These are phyloP conservation scores for Lindgomyces ingoldianus DNA, from an alignment of 495 filamentous ascomycete species.

Conservation along the genomic window DNA sequence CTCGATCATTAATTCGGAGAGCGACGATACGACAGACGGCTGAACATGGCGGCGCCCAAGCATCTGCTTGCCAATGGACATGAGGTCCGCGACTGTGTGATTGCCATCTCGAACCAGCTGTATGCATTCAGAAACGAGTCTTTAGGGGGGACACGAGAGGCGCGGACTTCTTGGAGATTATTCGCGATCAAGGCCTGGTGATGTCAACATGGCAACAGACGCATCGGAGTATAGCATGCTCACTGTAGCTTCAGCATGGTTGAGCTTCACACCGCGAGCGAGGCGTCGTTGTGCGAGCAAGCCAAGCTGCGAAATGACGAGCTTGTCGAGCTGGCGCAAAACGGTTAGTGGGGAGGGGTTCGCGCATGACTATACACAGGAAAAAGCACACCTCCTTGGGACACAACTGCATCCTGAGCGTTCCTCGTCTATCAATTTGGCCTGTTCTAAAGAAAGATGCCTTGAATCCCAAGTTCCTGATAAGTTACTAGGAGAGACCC, in stretches of 20 bases:
- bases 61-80: slow-evolving; percentile 86
- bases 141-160: background rate
- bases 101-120: slow-evolving; percentile 94
- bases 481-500: background rate
- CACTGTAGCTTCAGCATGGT: slow-evolving; percentile 89
- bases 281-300: slow-evolving; percentile 85
- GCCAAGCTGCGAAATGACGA: slow-evolving; percentile 87
- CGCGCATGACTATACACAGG: background rate
- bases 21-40: slow-evolving; percentile 72
- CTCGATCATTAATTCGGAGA: slow-evolving; percentile 87
- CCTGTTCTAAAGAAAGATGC: background rate
- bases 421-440: background rate
- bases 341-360: slow-evolving; percentile 18
- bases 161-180: slow-evolving; percentile 78
- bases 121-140: slow-evolving; percentile 12
- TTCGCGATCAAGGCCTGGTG: slow-evolving; percentile 81
- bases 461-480: background rate
- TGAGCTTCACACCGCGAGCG: slow-evolving; percentile 83
- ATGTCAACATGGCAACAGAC: background rate
- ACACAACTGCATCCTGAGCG: slow-evolving; percentile 31
- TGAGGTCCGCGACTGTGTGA: slow-evolving; percentile 88
- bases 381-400: slow-evolving; percentile 32
- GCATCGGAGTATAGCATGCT: slow-evolving; percentile 35
- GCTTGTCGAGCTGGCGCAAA: slow-evolving; percentile 80
- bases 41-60: slow-evolving; percentile 93